Evolutionary conservation across 345 rosid genomes (phyloP), one percentile per base, ranked within the genome.

Genomic region (Excoecaria agallocha): DNA sequence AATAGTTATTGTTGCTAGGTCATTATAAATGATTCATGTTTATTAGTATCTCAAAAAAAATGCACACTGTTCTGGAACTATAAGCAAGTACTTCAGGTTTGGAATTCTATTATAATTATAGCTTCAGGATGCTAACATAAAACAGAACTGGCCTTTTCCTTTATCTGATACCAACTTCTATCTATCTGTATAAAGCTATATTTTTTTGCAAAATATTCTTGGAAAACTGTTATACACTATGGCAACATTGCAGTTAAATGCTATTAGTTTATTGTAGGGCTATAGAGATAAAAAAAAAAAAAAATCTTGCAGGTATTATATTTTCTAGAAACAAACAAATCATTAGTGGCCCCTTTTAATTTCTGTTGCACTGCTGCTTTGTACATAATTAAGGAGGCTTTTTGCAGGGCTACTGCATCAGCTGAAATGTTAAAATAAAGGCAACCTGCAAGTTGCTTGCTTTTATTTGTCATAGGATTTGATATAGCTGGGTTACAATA

Each of bases 171-270:
- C 38, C 49, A 12, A 13, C 52, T 20, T 39, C 52, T 5, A 37
- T 17, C 20, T 7, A 19, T 35, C n/a, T 5, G 25, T 55, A 30
- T 19, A 10, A 19, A 19, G 12, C 41, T 17, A 25, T 5, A 46
- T 43, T 46, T 58, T 58, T 48, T 24, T 58, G 20, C 74, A 57
- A 43, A 69, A 25, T 37, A 55, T 56, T 69, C 17, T 37, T 35
- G 9, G 35, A 54, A 54, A 58, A n/a, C 7, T 71, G 59, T 22
- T 8, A 35, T 25, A 49, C 2, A 35, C 67, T 58, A 7, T 3
- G 8, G 13, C 12, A 6, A 41, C 56, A 56, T 8, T 57, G 63
- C 52, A 41, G 51, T 48, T 52, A 69, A 37, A 7, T 25, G 20
- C 10, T 17, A 25, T 69, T 11, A 15, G 17, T 37, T 16, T 52